A percentile compares a stretch with the other conserved stretches of the same genome.
Conservation (phyloP, 2,329 filamentous ascomycete species). For the Verticillium zaregamsianum region DNA sequence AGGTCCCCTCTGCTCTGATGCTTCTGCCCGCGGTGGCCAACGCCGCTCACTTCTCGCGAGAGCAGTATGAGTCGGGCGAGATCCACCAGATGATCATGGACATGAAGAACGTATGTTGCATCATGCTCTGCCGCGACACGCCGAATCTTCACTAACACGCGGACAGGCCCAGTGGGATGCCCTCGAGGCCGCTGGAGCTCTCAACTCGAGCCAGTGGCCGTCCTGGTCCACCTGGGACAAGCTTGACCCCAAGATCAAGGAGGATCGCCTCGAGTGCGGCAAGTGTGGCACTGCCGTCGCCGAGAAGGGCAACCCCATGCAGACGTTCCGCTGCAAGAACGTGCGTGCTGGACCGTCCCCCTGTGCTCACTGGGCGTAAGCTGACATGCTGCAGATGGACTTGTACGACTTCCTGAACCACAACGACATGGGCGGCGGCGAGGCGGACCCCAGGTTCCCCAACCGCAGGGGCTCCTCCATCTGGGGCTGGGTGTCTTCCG, state of each 20-base stretch:
- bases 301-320: conserved; percentile 32
- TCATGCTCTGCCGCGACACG: neutral
- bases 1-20: conserved; percentile 4
- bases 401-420: conserved; percentile 54
- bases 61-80: conserved; percentile 11
- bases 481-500: conserved; percentile 7
- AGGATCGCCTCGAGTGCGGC: conserved; percentile 5
- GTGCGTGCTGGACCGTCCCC: conserved; percentile 6
- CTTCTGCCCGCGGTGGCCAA: conserved; percentile 9
- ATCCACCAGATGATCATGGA: conserved; percentile 13
- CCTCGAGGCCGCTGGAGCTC: conserved; percentile 12
- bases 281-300: conserved; percentile 13
- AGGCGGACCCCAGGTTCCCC: conserved; percentile 10
- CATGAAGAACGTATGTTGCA: conserved; percentile 8
- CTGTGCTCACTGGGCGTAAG: neutral
- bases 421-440: conserved; percentile 41
- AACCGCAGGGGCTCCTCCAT: conserved; percentile 7
- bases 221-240: conserved; percentile 11
- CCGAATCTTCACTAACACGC: neutral
- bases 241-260: conserved; percentile 9
- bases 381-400: conserved; percentile 30
- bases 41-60: conserved; percentile 8
- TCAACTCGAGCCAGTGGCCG: conserved; percentile 14
- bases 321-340: conserved; percentile 45
- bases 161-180: conserved; percentile 12